A percentile compares a stretch with the other conserved stretches of the same genome.
Conservation (phyloP, 768 basidiomycete species). For the Termitomyces sp. region DNA sequence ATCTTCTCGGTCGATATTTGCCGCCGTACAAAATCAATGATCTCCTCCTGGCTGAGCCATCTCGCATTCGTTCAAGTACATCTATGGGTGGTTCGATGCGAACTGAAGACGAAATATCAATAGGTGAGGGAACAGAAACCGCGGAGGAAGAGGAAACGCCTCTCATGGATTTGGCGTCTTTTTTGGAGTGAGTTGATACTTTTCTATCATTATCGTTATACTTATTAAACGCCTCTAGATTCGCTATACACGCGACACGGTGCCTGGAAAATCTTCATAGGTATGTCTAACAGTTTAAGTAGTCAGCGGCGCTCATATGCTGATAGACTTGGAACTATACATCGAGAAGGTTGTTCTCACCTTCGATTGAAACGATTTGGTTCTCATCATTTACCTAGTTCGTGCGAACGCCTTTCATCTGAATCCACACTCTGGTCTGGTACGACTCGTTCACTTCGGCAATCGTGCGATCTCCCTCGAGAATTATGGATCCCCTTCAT, state of each 20-base stretch:
- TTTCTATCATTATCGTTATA: not conserved
- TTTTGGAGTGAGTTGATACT: slow-evolving; percentile 55
- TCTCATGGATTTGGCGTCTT: slow-evolving; percentile 75
- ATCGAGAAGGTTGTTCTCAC: slow-evolving; percentile 55
- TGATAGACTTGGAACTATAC: slow-evolving; percentile 51
- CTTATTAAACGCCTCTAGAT: slow-evolving; percentile 39
- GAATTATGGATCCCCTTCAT: slow-evolving; percentile 67
- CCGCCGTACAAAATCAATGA: slow-evolving; percentile 65
- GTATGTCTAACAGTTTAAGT: slow-evolving; percentile 24
- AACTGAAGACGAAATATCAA: slow-evolving; percentile 10
- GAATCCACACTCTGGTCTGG: slow-evolving; percentile 64
- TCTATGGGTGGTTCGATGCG: slow-evolving; percentile 49
- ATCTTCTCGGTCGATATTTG: slow-evolving; percentile 67
- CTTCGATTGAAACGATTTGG: not conserved
- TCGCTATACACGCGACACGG: slow-evolving; percentile 71
- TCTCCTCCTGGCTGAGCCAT: slow-evolving; percentile 56
- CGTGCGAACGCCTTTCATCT: slow-evolving; percentile 76
- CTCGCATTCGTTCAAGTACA: slow-evolving; percentile 36
- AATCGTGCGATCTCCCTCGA: slow-evolving; percentile 72
- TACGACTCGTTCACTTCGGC: slow-evolving; percentile 71
- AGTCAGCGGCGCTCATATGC: slow-evolving; percentile 3
- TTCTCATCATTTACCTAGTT: slow-evolving; percentile 33
- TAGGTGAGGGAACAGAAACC: slow-evolving; percentile 31
- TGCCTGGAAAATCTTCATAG: slow-evolving; percentile 67
- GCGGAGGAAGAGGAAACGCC: slow-evolving; percentile 51